Evolutionary conservation across 176 grass and related monocot species (phyloP), one percentile per base, ranked within the genome.

Genomic region (Olyra latifolia): DNA sequence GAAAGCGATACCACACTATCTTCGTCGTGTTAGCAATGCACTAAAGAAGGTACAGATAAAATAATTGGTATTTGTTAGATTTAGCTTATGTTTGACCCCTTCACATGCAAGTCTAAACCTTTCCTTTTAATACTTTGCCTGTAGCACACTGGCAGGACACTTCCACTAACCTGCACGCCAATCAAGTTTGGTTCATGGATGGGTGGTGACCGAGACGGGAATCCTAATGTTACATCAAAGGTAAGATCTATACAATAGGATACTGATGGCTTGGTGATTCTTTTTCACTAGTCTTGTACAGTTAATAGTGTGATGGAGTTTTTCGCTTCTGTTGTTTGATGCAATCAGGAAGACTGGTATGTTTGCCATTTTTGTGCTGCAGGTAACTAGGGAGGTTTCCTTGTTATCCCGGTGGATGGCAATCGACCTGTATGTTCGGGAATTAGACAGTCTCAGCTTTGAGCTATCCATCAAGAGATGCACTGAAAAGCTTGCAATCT

Each of bases 111-210:
- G 54, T 12, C 10, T 83, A 65, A 30, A 61, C 35, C 19, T 67
- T 70, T 23, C 32, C 41, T 58, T 61, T 82, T 43, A 14, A 74
- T 49, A 45, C 75, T 24, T 71, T 55, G 53, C 49, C 40, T 83
- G 8, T 74, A 98, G 95, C 90, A 94, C 68, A 98, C 95, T 66
- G 90, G 88, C n/a, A 94, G 17, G 53, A 83, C 95, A 52, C 92
- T 98, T 86, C 95, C 95, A n/a, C 80, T 98, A 65, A 94, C 88
- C 30, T 98, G 80, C 65, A 94, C 95, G 60, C 92, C 95, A 25
- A 98, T 98, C 67, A 98, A 93, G 81, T 98, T 98, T 70, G 95
- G 95, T 63, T 98, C 95, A 46, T 98, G 92, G 95, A 98, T 98
- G 95, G 95, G 92, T 43, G 92, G 95, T 62, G 95, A 98, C 80